Base-by-base conservation (phyloP, 1,284 basidiomycete genomes). In the Moniliella sp. region DNA sequence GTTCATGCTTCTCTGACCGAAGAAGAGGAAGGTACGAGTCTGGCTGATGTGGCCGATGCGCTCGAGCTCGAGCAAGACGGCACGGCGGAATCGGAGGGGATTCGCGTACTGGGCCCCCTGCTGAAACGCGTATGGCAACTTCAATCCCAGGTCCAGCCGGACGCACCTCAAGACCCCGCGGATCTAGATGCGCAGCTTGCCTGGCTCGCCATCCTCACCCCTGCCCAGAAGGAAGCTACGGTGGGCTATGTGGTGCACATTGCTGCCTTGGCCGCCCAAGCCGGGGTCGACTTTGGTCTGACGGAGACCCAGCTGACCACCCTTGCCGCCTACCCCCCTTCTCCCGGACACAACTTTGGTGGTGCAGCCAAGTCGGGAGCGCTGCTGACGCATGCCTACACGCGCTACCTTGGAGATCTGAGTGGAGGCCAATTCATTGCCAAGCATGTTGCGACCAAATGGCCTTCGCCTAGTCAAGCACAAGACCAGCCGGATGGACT, bases 331-430 rank as follows among this genome's bases (percentile, higher is more conserved):
- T n/a, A n/a, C n/a, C 4, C 32, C 12, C 11, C 23, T 1, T 1
- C 2, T 3, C n/a, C 30, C 18, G 10, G 12, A 4, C 19, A 14
- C 4, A 19, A 17, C 33, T 61, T 74, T 28, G 59, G 67, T 5
- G 50, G 65, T 27, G 57, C 65, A 25, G 36, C 55, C 3, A 69
- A 73, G 34, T 70, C 72, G 0, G 62, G 68, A 1, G 60, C 65
- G 3, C 68, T 82, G 14, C 67, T 82, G 10, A 73, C 78, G 0
- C 78, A 82, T 57, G 69, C 77, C 0, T 81, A 81, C 51, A 76
- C 79, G 11, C 70, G 78, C 21, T 82, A 82, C 61, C 69, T 83
- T 11, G 79, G 78, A 35, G 79, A 83, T 59, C 66, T 82, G 18
- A 75, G 72, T 29, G 79, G 79, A 11, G 79, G 80, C 0, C 79